Conservation (phyloP, 805 yeast species). For the Wickerhamiella brachini region DNA sequence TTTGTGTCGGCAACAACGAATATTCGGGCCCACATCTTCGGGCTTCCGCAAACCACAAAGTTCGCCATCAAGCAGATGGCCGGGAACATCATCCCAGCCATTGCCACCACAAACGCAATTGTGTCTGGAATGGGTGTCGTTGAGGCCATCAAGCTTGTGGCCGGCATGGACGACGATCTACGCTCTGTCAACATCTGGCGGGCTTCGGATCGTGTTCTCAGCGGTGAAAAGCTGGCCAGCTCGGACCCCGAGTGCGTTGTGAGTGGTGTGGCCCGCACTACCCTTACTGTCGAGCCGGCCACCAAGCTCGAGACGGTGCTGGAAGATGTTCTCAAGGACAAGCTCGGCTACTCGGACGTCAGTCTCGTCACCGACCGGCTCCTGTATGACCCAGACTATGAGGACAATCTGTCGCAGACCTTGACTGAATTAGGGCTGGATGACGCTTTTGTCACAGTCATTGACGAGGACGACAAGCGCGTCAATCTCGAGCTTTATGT, state of each 20-base stretch:
- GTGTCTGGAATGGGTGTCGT: constrained; percentile 80
- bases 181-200: constrained; percentile 38
- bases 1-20: constrained; percentile 89
- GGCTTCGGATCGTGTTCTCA: constrained; percentile 48
- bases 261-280: constrained; percentile 23
- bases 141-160: constrained; percentile 46
- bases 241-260: constrained; percentile 66
- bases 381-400: constrained; percentile 77
- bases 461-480: constrained; percentile 75
- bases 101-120: constrained; percentile 94
- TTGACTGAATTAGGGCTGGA: constrained; percentile 42
- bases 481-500: constrained; percentile 30
- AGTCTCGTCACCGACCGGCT: constrained; percentile 47
- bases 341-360: constrained; percentile 43
- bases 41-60: constrained; percentile 59
- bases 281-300: constrained; percentile 14
- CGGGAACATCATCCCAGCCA: constrained; percentile 96
- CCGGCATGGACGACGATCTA: constrained; percentile 17
- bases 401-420: constrained; percentile 46
- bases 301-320: constrained; percentile 40
- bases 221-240: constrained; percentile 43
- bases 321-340: constrained; percentile 29
- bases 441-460: constrained; percentile 55
- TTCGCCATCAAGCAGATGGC: constrained; percentile 88
- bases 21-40: constrained; percentile 77